A percentile compares a stretch with the other conserved stretches of the same genome.
Evolutionary conservation across 495 filamentous ascomycete genomes (phyloP).

Genomic region (Lophiotrema nucula): DNA sequence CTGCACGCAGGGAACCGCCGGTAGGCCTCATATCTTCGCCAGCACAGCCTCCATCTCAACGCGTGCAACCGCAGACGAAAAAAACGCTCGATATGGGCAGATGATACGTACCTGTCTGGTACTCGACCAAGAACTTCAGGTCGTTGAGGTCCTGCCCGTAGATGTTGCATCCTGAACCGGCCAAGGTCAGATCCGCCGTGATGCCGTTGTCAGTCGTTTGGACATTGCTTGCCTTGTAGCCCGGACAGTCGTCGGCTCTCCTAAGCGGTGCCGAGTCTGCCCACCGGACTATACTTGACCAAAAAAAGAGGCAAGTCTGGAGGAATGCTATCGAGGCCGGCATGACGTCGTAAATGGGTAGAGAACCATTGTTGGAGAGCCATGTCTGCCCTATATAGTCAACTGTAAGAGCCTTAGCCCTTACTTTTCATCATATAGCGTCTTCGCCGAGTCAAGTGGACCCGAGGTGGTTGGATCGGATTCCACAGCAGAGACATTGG

Average conservation of each 20-base stretch:
- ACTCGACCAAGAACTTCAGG: slow-evolving; percentile 29
- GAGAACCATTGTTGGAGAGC: slow-evolving; percentile 18
- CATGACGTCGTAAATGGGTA: slow-evolving; percentile 14
- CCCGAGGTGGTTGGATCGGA: slow-evolving; percentile 8
- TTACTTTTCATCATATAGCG: slow-evolving; percentile 17
- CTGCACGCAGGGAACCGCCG: too few relatives aligned
- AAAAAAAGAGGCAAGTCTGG: slow-evolving; percentile 9
- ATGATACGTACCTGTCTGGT: slow-evolving; percentile 32
- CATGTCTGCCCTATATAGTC: slow-evolving; percentile 29
- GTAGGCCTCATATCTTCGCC: too few relatives aligned
- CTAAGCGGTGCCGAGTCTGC: neutral
- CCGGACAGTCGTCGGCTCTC: slow-evolving; percentile 13
- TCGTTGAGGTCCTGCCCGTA: slow-evolving; percentile 28
- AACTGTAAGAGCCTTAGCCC: slow-evolving; percentile 24
- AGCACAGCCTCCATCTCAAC: too few relatives aligned
- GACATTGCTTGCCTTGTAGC: slow-evolving; percentile 25
- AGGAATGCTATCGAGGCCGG: slow-evolving; percentile 14
- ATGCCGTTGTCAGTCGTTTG: slow-evolving; percentile 8
- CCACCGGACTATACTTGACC: slow-evolving; percentile 11
- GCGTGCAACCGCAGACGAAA: too few relatives aligned
- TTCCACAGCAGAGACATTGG: slow-evolving; percentile 8
- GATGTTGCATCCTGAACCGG: slow-evolving; percentile 31
- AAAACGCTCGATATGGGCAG: too few relatives aligned
- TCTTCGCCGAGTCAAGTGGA: slow-evolving; percentile 8
- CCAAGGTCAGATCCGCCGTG: slow-evolving; percentile 30